Evolutionary conservation across 1,284 basidiomycete species (phyloP).

Genomic region (Malassezia caprae): DNA sequence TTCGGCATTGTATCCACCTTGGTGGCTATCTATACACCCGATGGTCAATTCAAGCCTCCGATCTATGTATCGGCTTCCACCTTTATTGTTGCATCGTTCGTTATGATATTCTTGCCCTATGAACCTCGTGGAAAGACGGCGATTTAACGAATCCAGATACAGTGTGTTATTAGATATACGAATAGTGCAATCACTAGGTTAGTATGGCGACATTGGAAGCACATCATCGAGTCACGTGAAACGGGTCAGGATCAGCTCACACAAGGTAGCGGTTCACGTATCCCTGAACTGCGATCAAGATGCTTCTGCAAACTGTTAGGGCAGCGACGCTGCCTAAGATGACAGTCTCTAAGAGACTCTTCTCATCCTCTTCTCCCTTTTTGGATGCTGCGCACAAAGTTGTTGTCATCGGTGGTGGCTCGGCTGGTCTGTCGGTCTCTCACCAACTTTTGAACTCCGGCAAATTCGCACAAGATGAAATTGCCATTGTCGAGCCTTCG

Average conservation of each 20-base stretch:
- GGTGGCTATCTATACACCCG: conserved; percentile 56
- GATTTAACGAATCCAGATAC: neutral
- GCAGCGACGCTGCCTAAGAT: neutral
- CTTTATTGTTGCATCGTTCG: conserved; percentile 57
- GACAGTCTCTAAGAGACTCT: neutral
- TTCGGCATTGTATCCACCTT: conserved; percentile 63
- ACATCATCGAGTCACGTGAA: neutral
- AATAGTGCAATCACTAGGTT: neutral
- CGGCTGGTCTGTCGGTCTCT: conserved; percentile 47
- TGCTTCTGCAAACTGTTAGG: neutral
- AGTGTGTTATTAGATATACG: neutral
- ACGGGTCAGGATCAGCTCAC: neutral
- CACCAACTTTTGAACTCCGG: conserved; percentile 54
- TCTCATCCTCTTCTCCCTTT: conserved; percentile 3
- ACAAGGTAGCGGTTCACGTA: neutral
- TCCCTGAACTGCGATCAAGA: conserved; percentile 3
- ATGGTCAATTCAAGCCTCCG: conserved; percentile 52
- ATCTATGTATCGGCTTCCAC: conserved; percentile 62
- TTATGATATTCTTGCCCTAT: conserved; percentile 61
- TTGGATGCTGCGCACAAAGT: conserved; percentile 30
- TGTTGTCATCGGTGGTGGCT: conserved; percentile 49
- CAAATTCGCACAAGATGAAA: conserved; percentile 26
- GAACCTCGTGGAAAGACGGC: conserved; percentile 51
- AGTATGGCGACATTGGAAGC: neutral
- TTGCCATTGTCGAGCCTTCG: conserved; percentile 37